phyloP scores from a whole-genome alignment of 768 basidiomycete genomes.

The Suillus ampliporus region DNA sequence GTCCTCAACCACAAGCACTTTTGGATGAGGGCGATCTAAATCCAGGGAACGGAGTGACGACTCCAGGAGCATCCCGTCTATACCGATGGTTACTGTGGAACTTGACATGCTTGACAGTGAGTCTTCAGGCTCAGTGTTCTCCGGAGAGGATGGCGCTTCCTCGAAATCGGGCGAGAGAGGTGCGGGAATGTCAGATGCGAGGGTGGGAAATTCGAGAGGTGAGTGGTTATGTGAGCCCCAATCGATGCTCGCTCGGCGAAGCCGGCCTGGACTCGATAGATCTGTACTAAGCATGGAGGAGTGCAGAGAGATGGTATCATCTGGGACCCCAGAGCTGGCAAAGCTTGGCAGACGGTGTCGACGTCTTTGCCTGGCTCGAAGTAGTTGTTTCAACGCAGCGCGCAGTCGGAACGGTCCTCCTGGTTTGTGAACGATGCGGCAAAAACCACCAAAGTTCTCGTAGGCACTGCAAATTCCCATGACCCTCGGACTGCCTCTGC shows the following conservation, averaged over 20 bases:
- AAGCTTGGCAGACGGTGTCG: slow-evolving; percentile 30
- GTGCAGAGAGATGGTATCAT: slow-evolving; percentile 34
- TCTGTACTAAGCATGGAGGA: slow-evolving; percentile 36
- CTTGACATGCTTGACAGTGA: slow-evolving; percentile 23
- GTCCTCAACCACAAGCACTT: slow-evolving; percentile 89
- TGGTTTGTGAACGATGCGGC: slow-evolving; percentile 89
- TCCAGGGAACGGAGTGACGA: slow-evolving; percentile 63
- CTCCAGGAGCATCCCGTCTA: slow-evolving; percentile 71
- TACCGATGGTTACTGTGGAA: slow-evolving; percentile 59
- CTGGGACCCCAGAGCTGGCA: slow-evolving; percentile 25
- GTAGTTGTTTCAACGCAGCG: slow-evolving; percentile 57
- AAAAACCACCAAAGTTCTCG: slow-evolving; percentile 84
- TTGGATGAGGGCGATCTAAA: slow-evolving; percentile 49
- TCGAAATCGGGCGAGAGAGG: slow-evolving; percentile 31
- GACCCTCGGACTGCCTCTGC: slow-evolving; percentile 66
- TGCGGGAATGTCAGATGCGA: slow-evolving; percentile 17
- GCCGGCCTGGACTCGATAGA: slow-evolving; percentile 24
- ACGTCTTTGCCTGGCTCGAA: slow-evolving; percentile 38
- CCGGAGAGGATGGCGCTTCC: slow-evolving; percentile 32
- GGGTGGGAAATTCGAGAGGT: slow-evolving; percentile 13
- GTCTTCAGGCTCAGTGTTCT: slow-evolving; percentile 20
- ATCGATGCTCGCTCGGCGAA: slow-evolving; percentile 40
- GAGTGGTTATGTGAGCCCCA: slow-evolving; percentile 28
- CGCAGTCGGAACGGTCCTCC: slow-evolving; percentile 81
- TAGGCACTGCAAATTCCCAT: slow-evolving; percentile 71